Evolutionary conservation across 2,329 filamentous ascomycete species (phyloP), one percentile per base, ranked within the genome.

Genomic region (Pyrenophora graminea): DNA sequence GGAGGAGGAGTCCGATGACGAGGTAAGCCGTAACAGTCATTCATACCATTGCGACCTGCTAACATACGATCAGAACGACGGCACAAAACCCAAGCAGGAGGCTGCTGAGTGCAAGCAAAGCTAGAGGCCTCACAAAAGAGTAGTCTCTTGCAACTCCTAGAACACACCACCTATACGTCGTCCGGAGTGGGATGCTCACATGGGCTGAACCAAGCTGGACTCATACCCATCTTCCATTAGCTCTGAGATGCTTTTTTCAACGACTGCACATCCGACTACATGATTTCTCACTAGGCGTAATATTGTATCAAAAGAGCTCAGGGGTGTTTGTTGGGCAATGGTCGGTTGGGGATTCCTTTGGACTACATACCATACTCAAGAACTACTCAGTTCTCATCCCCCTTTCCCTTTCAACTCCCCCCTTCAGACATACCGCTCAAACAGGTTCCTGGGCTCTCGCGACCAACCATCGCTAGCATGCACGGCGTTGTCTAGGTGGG

Each of bases 1-100:
- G 51, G 91, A 96, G 49, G 73, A 76, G 38, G 73, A 76, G 55
- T 73, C 72, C 45, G 73, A 75, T 51, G 73, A 75, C 33, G 73
- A 75, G 61, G 74, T 75, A 66, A 48, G 66, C 44, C 43, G 4
- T 15, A 9, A 7, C 12, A 23, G 5, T 2, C 12, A 42, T 19
- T 41, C 6, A 4, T 21, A 5, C 10, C n/a, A 45, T 6, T 1
- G 17, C 17, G 36, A 8, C 6, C 15, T 25, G 37, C 60, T 70
- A 55, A 69, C 53, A 33, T 3, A 6, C 17, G 6, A 2, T 3
- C 40, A 76, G 72, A 71, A 71, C 47, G 74, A 74, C 42, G 71
- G 70, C 62, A 70, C 72, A 67, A 75, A 75, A 72, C 72, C 74
- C 23, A 75, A 75, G 70, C 72, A 76, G 67, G 73, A 76, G 64